phyloP scores from a whole-genome alignment of 257 asterid genomes.

The Ophiorrhiza pumila region DNA sequence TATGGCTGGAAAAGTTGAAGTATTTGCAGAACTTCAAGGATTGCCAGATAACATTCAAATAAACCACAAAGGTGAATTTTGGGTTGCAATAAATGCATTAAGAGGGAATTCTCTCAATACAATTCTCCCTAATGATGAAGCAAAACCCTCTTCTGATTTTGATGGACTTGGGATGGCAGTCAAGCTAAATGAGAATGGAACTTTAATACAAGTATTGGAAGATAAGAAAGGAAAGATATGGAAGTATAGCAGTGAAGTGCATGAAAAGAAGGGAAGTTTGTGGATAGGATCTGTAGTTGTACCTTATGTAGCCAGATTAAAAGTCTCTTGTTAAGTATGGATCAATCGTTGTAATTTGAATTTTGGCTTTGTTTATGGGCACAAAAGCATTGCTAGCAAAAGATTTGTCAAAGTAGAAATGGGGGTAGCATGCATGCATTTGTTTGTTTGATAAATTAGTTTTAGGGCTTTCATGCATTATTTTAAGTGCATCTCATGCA shows the following conservation, averaged over 20 bases:
- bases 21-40: conserved; percentile 43
- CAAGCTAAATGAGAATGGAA: conserved; percentile 45
- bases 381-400: too few species aligned
- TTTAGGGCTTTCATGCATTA: too few species aligned
- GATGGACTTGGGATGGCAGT: conserved; percentile 46
- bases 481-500: too few species aligned
- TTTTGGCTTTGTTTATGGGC: too few species aligned
- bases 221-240: conserved; percentile 31
- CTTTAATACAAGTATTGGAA: conserved; percentile 42
- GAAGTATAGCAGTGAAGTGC: conserved; percentile 61
- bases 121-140: conserved; percentile 31
- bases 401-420: too few species aligned
- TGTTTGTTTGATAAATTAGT: too few species aligned
- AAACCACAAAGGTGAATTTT: conserved; percentile 53
- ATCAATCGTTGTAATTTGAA: too few species aligned
- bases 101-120: conserved; percentile 27
- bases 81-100: conserved; percentile 59
- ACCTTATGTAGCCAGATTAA: conserved; percentile 35
- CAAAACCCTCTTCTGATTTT: conserved; percentile 18
- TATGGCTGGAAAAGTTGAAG: conserved; percentile 34
- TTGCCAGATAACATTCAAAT: conserved; percentile 62
- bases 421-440: too few species aligned
- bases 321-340: background rate
- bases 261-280: conserved; percentile 41
- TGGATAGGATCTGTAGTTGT: conserved; percentile 67